phyloP scores from a whole-genome alignment of 352 stramenopile species.

The Globisporangium irregulare region DNA sequence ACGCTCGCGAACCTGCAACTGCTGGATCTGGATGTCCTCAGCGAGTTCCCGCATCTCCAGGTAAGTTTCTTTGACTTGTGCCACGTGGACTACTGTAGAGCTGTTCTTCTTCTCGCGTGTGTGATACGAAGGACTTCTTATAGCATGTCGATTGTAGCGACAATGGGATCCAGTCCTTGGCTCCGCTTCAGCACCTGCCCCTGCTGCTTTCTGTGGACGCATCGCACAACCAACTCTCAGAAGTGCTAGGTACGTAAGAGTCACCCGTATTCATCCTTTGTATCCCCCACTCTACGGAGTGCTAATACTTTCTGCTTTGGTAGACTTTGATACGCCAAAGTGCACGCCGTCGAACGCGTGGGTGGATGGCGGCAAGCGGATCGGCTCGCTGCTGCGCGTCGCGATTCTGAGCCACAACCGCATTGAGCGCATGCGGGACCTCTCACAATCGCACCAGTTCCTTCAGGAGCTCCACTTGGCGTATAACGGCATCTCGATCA shows the following conservation, averaged over 20 bases:
- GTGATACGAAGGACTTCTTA: neutral
- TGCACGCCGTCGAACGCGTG: conserved; percentile 54
- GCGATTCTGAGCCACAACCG: conserved; percentile 49
- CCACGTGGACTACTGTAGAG: neutral
- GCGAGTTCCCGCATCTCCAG: conserved; percentile 58
- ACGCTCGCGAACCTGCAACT: conserved; percentile 38
- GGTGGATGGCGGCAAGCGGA: conserved; percentile 52
- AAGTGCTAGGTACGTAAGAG: conserved; percentile 30
- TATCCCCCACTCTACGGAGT: neutral
- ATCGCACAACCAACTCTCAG: conserved; percentile 52
- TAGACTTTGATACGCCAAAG: conserved; percentile 57
- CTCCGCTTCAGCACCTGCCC: conserved; percentile 40
- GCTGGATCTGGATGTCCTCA: conserved; percentile 35
- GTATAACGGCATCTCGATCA: conserved; percentile 51
- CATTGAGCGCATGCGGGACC: conserved; percentile 50
- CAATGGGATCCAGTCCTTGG: conserved; percentile 50
- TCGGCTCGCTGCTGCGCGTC: conserved; percentile 60
- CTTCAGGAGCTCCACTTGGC: conserved; percentile 60
- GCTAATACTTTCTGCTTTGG: neutral
- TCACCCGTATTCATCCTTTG: neutral
- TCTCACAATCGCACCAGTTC: conserved; percentile 52
- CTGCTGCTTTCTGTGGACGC: conserved; percentile 59
- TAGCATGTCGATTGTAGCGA: conserved; percentile 56
- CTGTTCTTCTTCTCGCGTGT: neutral
- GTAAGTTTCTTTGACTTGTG: conserved; percentile 18